Base-by-base conservation (phyloP, 2,329 filamentous ascomycete genomes). In the Sporothrix variecibatus region DNA sequence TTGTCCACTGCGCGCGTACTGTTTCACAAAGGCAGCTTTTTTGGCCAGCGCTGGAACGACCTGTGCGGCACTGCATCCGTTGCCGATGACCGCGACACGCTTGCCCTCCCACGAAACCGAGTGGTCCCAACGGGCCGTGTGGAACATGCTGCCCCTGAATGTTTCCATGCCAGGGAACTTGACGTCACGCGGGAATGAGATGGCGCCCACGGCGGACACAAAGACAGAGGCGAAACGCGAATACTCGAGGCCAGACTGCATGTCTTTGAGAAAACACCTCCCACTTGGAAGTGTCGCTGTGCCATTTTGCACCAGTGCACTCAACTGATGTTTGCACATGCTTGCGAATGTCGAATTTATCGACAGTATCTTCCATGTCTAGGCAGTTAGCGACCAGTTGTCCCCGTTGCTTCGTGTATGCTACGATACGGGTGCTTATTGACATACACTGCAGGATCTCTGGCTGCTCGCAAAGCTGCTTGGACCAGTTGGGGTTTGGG, bases 21-120 rank as follows among this genome's bases (percentile, higher is more conserved):
- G 51, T n/a, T 56, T 56, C n/a, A 56, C n/a, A 26, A 56, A 56
- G 9, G 38, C 40, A 12, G 84, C 78, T 2, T 78, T 75, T 76
- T 83, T 83, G 58, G 76, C 79, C 12, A 75, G 74, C 58, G 77
- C 80, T 43, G 79, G 90, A 0, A 86, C 85, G 62, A 91, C 86
- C 76, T 92, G 90, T 0, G 91, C 86, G 0, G 90, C 90, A 0
- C 88, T 88, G 0, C 89, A 87, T 1, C 90, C 90, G 0, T 89
- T 91, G 9, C 90, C 90, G 38, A 92, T 87, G 73, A 92, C 85
- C 15, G 86, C 90, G 69, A 88, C 85, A 23, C 86, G 85, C 79
- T 92, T 92, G 64, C 85, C 85, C 53, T 84, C 84, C 28, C 89
- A 56, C 20, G 51, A 26, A 26, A 26, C 51, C n/a, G 51, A 56